These are phyloP conservation scores for Apodospora peruviana DNA, from an alignment of 495 filamentous ascomycete species.

Conservation along the genomic window DNA sequence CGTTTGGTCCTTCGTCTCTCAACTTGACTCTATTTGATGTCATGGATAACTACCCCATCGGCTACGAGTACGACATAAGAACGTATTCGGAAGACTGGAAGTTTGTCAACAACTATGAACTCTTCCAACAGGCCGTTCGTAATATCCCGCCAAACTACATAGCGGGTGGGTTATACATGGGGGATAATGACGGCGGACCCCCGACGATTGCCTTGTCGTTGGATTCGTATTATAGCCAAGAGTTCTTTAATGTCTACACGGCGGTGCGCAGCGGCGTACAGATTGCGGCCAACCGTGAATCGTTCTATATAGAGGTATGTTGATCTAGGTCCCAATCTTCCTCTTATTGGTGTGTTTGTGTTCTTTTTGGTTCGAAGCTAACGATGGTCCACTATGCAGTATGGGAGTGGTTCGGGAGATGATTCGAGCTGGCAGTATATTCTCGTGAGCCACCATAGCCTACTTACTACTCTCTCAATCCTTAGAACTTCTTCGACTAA, in stretches of 20 bases:
- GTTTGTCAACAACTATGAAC: conserved; percentile 44
- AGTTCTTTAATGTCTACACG: conserved; percentile 58
- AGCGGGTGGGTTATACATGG: conserved; percentile 65
- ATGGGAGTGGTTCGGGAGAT: too few relatives aligned
- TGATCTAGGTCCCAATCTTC: background rate
- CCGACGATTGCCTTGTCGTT: conserved; percentile 56
- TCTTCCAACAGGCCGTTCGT: conserved; percentile 58
- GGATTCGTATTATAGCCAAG: conserved; percentile 50
- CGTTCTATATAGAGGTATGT: background rate
- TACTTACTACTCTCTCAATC: too few relatives aligned
- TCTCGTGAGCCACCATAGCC: conserved; percentile 19
- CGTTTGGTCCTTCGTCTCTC: conserved; percentile 1
- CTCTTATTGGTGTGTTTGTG: too few relatives aligned
- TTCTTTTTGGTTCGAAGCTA: too few relatives aligned
- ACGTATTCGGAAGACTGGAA: conserved; percentile 34
- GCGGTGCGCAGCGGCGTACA: conserved; percentile 55
- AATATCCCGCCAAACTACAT: conserved; percentile 53
- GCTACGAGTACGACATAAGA: background rate
- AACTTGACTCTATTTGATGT: background rate
- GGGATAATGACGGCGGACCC: conserved; percentile 33
- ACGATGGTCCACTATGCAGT: too few relatives aligned
- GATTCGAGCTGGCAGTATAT: conserved; percentile 47
- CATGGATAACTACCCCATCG: conserved; percentile 2
- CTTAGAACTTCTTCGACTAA: too few relatives aligned
- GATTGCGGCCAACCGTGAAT: conserved; percentile 33